Evolutionary conservation across 2,329 filamentous ascomycete genomes (phyloP), one percentile per base, ranked within the genome.

Genomic region (Claviceps capensis): DNA sequence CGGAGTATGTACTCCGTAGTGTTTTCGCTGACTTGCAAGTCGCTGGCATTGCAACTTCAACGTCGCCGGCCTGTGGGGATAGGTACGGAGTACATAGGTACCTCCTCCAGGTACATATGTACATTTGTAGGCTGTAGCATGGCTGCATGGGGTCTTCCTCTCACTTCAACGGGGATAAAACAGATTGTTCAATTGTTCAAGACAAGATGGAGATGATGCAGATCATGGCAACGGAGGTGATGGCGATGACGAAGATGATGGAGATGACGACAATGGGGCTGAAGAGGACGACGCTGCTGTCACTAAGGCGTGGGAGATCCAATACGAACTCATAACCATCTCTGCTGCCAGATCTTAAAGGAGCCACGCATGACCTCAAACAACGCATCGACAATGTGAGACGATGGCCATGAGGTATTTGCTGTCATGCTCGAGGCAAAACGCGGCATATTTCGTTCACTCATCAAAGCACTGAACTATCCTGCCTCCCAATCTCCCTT

Each of bases 401-500:
- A 40, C 17, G 3, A 52, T 34, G 48, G 19, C 4, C 40, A 50
- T 38, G 47, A 17, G 13, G 34, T 45, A 4, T 50, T 46, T 44
- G 53, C 50, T 5, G 19, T 19, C 2, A 13, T 54, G 11, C 44
- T 51, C 22, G 36, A 48, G 43, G 30, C 44, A 9, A 48, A 45
- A 36, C 48, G 49, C 17, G 14, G 5, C 17, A 23, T 19, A 11
- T 49, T 54, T 44, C 37, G 37, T 19, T n/a, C 30, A 14, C 14
- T 48, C 3, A 22, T 54, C 1, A 34, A 51, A 11, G 5, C 41
- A 13, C 43, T 34, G 19, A 13, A 30, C 4, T 5, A 47, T 14
- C 22, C 45, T 4, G 14, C 30, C 16, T 6, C 26, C 5, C 11
- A 34, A 6, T 42, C 46, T 5, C 57, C 59, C 0, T 64, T 70